Base-by-base conservation (phyloP, 176 grass and related monocot genomes). In the Cenchrus fungigraminus region DNA sequence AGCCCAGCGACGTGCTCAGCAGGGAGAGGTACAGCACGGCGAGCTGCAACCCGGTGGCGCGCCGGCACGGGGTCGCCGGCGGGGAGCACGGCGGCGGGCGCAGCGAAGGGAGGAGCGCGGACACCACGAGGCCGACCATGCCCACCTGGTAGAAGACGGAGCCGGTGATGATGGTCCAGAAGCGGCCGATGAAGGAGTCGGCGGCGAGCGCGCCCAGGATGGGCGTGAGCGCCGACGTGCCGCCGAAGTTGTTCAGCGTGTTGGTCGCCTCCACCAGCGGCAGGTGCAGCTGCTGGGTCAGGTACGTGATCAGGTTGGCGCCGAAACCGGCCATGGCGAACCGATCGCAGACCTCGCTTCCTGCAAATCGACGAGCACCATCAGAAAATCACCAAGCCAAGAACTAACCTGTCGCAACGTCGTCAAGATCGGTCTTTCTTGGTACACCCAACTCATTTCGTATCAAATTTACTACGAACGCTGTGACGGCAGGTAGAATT, bases 291-390 rank as follows among this genome's bases (percentile, higher is more conserved):
- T 94, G 55, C 56, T 83, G 67, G 40, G 80, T 92, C 74, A 97
- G 84, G 85, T 97, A 97, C 65, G 92, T 90, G 88, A 97, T 94
- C 86, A 94, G 32, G 83, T 97, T 97, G 20, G 90, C 83, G 37
- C 25, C 7, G 90, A 94, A 94, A 9, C 94, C 92, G 0, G 75
- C 77, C 56, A 78, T 87, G 6, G 94, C 92, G 62, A 94, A 90
- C 17, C 90, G 47, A 58, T 94, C 89, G 70, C 88, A 92, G 1
- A 94, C 57, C 65, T 97, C 94, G 79, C 75, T 91, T 47, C 72
- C 94, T 94, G 94, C 87, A 76, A 61, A 46, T 13, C 12, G 16
- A 76, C 56, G 25, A 55, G 11, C 6, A 58, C 8, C 47, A 70
- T 52, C 60, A 16, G 42, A 28, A 59, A 49, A 15, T 16, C 11